These are phyloP conservation scores for Starmerella etchellsii DNA, from an alignment of 805 yeast species.

Conservation along the genomic window DNA sequence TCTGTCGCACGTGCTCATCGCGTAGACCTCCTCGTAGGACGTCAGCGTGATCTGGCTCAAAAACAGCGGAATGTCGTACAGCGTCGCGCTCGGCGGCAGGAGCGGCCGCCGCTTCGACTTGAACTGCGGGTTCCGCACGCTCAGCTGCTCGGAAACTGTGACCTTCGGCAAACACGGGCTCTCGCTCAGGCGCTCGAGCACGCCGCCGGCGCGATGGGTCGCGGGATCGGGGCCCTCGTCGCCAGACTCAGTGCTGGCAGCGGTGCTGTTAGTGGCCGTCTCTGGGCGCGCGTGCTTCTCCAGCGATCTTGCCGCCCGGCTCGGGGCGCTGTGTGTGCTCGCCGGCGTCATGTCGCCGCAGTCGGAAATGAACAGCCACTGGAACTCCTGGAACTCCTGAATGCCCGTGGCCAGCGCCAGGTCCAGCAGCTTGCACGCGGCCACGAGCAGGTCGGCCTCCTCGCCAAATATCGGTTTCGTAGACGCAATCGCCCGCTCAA, in stretches of 20 bases:
- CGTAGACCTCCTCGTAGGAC: slow-evolving; percentile 54
- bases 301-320: background rate
- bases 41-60: slow-evolving; percentile 53
- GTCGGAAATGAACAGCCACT: slow-evolving; percentile 77
- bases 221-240: background rate
- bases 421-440: slow-evolving; percentile 68
- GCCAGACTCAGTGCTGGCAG: background rate
- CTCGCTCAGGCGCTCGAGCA: slow-evolving; percentile 27
- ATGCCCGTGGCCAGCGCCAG: slow-evolving; percentile 49
- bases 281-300: too few species aligned
- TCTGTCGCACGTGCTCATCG: slow-evolving; percentile 34
- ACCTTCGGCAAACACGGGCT: slow-evolving; percentile 6
- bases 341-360: slow-evolving; percentile 33
- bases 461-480: slow-evolving; percentile 1
- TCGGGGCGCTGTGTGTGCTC: background rate
- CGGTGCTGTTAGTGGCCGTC: background rate
- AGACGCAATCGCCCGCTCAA: slow-evolving; percentile 31
- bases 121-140: slow-evolving; percentile 4
- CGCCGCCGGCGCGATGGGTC: slow-evolving; percentile 1
- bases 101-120: slow-evolving; percentile 19
- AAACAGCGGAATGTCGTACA: slow-evolving; percentile 41
- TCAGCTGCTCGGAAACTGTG: slow-evolving; percentile 6
- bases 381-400: slow-evolving; percentile 65
- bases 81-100: slow-evolving; percentile 14
- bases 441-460: slow-evolving; percentile 14